Conservation (phyloP, 1,139 yeast species). For the Candida dubliniensis region DNA sequence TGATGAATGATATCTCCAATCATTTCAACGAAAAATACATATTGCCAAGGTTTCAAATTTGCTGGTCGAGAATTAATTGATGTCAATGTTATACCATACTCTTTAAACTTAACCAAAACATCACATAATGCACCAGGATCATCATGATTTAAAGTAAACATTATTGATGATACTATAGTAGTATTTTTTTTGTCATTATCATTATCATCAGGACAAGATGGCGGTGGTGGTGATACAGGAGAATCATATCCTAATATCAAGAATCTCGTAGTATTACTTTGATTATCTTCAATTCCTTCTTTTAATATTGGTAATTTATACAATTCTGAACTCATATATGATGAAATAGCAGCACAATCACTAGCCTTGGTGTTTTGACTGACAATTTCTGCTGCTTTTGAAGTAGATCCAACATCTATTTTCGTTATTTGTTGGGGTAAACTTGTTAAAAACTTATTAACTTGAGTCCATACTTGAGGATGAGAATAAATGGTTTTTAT, state of each 20-base stretch:
- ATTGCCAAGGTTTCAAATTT: constrained; percentile 69
- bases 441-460: constrained; percentile 51
- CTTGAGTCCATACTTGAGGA: constrained; percentile 99
- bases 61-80: constrained; percentile 77
- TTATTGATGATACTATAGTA: constrained; percentile 48
- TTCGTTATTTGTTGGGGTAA: constrained; percentile 40
- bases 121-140: constrained; percentile 76
- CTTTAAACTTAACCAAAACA: constrained; percentile 60
- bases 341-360: constrained; percentile 45
- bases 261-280: constrained; percentile 82
- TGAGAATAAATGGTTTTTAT: constrained; percentile 74
- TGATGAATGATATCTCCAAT: constrained; percentile 35
- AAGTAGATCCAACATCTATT: constrained; percentile 75
- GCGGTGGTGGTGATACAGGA: constrained; percentile 9
- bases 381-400: constrained; percentile 76
- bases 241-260: constrained; percentile 53
- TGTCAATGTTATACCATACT: constrained; percentile 61
- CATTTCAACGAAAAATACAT: constrained; percentile 75
- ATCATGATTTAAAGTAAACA: constrained; percentile 67
- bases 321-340: constrained; percentile 61
- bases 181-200: constrained; percentile 7
- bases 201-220: too few species aligned
- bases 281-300: constrained; percentile 64
- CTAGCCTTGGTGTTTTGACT: constrained; percentile 36
- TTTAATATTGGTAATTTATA: constrained; percentile 59